These are phyloP conservation scores for Camellia lanceoleosa DNA, from an alignment of 148 eudicot genomes.

Conservation along the genomic window DNA sequence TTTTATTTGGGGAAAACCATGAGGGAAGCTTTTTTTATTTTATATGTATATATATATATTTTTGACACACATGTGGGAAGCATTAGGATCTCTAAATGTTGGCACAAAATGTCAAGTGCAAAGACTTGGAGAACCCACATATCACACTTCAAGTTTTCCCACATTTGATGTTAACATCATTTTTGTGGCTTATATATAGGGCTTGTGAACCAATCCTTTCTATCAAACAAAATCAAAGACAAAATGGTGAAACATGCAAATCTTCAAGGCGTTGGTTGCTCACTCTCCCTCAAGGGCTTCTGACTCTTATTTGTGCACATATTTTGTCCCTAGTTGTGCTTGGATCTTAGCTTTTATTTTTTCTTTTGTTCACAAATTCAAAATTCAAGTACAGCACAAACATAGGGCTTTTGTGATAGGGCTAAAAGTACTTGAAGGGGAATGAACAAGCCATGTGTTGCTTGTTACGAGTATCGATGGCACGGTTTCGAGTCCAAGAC, in stretches of 20 bases:
- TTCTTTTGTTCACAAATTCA: too few relatives aligned
- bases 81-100: too few relatives aligned
- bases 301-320: background rate
- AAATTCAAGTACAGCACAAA: background rate
- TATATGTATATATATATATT: too few relatives aligned
- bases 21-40: too few relatives aligned
- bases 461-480: background rate
- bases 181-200: background rate
- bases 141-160: background rate
- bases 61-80: too few relatives aligned
- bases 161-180: background rate
- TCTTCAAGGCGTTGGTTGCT: constrained; percentile 19
- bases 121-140: background rate
- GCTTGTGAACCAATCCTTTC: background rate
- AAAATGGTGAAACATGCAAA: background rate
- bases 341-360: too few relatives aligned
- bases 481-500: background rate
- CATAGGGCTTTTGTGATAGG: background rate
- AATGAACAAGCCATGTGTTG: constrained; percentile 20
- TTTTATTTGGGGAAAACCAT: too few relatives aligned
- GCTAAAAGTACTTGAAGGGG: background rate
- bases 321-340: background rate
- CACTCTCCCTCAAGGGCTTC: constrained; percentile 26
- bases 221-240: background rate
- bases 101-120: background rate